Evolutionary conservation across 2,329 filamentous ascomycete species (phyloP).

Genomic region (Trichoderma pleuroti): DNA sequence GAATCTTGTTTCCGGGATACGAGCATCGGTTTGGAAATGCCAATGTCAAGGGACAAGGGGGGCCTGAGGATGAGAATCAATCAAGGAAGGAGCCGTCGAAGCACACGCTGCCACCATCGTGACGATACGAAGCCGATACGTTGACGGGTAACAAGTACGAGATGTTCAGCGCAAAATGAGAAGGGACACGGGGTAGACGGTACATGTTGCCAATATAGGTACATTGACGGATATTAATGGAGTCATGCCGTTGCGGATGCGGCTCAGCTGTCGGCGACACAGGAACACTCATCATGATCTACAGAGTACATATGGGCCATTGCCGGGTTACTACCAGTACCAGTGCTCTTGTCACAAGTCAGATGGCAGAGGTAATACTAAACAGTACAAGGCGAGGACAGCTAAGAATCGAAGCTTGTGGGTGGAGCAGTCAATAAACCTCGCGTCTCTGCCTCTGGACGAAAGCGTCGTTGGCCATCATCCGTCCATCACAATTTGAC

Average conservation of each 20-base stretch:
- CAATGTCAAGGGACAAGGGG: not conserved
- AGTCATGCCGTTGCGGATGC: not conserved
- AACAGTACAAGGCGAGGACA: not conserved
- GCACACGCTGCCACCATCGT: not conserved
- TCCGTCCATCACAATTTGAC: not conserved
- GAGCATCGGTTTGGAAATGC: not conserved
- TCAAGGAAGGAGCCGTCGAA: conserved; percentile 13
- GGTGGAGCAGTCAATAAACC: not conserved
- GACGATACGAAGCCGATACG: not conserved
- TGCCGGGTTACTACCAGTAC: not conserved
- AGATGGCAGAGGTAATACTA: not conserved
- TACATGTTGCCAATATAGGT: not conserved
- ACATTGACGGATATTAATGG: not conserved
- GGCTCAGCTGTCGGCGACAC: not conserved
- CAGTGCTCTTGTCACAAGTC: not conserved
- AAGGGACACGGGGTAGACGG: not conserved
- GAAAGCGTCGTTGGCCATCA: not conserved
- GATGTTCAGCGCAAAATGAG: not conserved
- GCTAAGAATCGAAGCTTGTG: not conserved
- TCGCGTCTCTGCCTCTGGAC: not conserved
- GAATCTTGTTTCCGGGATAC: not conserved
- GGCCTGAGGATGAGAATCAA: not conserved
- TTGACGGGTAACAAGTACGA: not conserved
- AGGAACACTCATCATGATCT: not conserved
- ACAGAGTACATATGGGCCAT: not conserved